Conservation (phyloP, 2,329 filamentous ascomycete genomes). For the Fusarium devonianum region DNA sequence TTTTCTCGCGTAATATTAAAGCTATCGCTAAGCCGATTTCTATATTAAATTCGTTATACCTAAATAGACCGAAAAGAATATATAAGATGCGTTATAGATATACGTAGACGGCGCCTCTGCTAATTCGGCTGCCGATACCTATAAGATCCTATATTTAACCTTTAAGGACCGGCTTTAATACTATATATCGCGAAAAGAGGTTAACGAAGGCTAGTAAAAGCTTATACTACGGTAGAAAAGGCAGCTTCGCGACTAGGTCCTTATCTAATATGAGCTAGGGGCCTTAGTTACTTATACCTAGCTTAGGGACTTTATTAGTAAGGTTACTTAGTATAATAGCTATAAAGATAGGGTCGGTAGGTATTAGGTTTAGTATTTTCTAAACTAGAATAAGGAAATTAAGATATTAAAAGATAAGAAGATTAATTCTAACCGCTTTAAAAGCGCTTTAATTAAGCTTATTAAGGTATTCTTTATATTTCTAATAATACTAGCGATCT, state of each 20-base stretch:
- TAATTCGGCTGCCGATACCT: background rate
- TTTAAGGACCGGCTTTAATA: background rate
- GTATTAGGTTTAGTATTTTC: background rate
- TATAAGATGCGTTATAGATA: background rate
- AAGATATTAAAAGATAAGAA: background rate
- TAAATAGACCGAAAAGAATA: background rate
- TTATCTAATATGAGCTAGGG: background rate
- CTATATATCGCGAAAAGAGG: background rate
- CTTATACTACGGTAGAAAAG: background rate
- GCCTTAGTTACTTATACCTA: background rate
- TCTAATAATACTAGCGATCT: too few relatives aligned
- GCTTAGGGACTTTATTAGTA: background rate
- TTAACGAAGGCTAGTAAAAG: background rate
- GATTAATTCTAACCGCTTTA: background rate
- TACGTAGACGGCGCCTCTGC: background rate
- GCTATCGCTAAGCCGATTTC: too few relatives aligned
- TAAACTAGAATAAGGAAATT: background rate
- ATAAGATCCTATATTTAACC: background rate
- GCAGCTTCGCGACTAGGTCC: background rate
- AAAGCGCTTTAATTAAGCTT: background rate
- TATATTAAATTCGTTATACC: background rate
- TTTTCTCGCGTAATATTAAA: background rate
- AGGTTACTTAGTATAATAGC: background rate
- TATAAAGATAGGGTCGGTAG: background rate
- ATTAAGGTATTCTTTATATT: conserved; percentile 3